Evolutionary conservation across 805 yeast genomes (phyloP).

Genomic region (Sungouiozyma ichnusensis): DNA sequence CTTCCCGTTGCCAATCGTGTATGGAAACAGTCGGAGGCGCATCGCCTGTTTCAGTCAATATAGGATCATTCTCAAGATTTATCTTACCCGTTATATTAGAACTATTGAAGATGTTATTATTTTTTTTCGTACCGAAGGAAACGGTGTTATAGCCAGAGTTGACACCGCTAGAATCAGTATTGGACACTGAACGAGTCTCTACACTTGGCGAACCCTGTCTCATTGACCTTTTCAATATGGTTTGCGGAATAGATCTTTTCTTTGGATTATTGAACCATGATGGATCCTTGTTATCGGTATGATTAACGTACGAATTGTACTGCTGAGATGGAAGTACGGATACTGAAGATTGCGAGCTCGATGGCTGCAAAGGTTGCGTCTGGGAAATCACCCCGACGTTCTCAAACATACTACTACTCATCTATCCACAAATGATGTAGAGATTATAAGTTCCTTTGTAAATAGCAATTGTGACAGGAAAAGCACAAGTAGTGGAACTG

Average conservation of each 20-base stretch:
- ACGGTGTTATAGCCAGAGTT: constrained; percentile 7
- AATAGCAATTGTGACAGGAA: too few relatives aligned
- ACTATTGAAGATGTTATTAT: constrained; percentile 1
- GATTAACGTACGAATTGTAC: not conserved
- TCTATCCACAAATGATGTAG: not conserved
- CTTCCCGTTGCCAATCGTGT: constrained; percentile 34
- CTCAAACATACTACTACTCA: not conserved
- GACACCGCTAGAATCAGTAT: constrained; percentile 28
- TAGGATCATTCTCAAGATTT: constrained; percentile 5
- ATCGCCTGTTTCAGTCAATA: constrained; percentile 29
- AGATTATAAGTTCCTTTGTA: too few relatives aligned
- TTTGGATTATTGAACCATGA: constrained; percentile 35
- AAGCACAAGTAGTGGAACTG: too few relatives aligned
- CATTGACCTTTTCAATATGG: constrained; percentile 33
- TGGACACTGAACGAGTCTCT: constrained; percentile 1
- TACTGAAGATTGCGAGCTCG: not conserved
- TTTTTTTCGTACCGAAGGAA: not conserved
- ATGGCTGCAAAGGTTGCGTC: not conserved
- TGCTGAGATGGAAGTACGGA: not conserved
- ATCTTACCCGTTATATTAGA: not conserved
- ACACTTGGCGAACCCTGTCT: not conserved
- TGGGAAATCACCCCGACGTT: not conserved
- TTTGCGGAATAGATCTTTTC: constrained; percentile 39
- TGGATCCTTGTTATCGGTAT: constrained; percentile 14
- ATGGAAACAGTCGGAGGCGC: constrained; percentile 34